Percentiles rank a stretch among this genome's conserved stretches.
Evolutionary conservation across 495 filamentous ascomycete genomes (phyloP).

Genomic region (Penicillium desertorum): DNA sequence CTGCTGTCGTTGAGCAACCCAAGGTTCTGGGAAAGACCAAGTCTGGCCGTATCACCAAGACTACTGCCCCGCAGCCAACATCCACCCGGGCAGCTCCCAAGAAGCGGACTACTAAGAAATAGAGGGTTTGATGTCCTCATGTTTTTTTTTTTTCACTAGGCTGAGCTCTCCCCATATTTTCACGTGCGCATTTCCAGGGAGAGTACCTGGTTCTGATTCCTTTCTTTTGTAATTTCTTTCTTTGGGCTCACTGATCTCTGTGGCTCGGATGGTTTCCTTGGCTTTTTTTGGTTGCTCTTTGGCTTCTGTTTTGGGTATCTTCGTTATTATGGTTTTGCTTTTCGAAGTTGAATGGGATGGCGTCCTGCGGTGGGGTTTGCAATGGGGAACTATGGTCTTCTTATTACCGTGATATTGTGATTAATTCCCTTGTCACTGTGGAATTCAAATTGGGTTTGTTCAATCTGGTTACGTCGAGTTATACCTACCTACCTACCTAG

Average conservation of each 20-base stretch:
- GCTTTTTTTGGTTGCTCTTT: slow-evolving; percentile 28
- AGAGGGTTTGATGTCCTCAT: slow-evolving; percentile 20
- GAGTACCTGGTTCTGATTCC: slow-evolving; percentile 17
- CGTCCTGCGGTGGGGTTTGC: slow-evolving; percentile 46
- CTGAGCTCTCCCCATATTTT: slow-evolving; percentile 25
- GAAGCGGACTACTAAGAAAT: slow-evolving; percentile 62
- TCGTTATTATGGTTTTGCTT: slow-evolving; percentile 34
- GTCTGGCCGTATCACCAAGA: slow-evolving; percentile 86
- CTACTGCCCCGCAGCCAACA: slow-evolving; percentile 34
- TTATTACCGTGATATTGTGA: slow-evolving; percentile 12
- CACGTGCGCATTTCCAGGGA: slow-evolving; percentile 34
- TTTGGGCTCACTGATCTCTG: slow-evolving; percentile 25
- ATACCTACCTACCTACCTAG: too few relatives aligned
- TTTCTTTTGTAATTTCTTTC: slow-evolving; percentile 36
- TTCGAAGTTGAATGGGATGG: slow-evolving; percentile 40
- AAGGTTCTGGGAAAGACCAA: slow-evolving; percentile 82
- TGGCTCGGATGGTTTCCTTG: slow-evolving; percentile 29
- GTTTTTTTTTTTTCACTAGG: slow-evolving; percentile 20
- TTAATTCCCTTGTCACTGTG: slow-evolving; percentile 8
- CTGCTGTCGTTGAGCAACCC: slow-evolving; percentile 71
- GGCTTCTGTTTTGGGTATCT: slow-evolving; percentile 41
- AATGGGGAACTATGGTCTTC: slow-evolving; percentile 34
- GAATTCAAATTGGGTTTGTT: slow-evolving; percentile 20
- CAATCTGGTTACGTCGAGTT: background rate
- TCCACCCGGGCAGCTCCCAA: slow-evolving; percentile 56